Evolutionary conservation across 345 rosid species (phyloP).

Genomic region (Adansonia digitata): DNA sequence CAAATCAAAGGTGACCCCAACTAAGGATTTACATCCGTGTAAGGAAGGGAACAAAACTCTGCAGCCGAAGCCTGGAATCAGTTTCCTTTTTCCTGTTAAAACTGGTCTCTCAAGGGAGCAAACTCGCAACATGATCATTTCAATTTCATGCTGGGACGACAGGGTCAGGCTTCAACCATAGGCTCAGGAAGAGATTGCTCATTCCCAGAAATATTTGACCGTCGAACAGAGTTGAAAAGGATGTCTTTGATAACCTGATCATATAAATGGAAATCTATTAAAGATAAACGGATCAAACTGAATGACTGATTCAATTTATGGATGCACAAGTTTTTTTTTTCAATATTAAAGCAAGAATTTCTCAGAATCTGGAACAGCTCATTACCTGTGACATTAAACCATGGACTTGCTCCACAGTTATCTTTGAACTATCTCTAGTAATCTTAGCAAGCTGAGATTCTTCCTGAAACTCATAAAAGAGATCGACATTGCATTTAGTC

Average conservation of each 20-base stretch:
- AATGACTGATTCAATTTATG: not conserved
- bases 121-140: not conserved
- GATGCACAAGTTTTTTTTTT: not conserved
- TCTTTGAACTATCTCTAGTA: slow-evolving; percentile 91
- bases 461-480: slow-evolving; percentile 49
- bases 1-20: not conserved
- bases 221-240: slow-evolving; percentile 80
- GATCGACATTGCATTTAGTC: not conserved
- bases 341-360: not conserved
- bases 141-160: not conserved
- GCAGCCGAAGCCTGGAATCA: slow-evolving; percentile 5
- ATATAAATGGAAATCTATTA: not conserved
- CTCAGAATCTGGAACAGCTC: not conserved
- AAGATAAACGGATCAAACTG: not conserved
- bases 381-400: slow-evolving; percentile 97
- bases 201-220: slow-evolving; percentile 38
- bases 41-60: slow-evolving; percentile 9
- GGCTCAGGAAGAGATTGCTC: slow-evolving; percentile 79
- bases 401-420: slow-evolving; percentile 95
- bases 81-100: not conserved
- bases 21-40: slow-evolving; percentile 25
- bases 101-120: not conserved
- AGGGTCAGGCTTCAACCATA: slow-evolving; percentile 82
- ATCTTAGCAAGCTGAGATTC: slow-evolving; percentile 93
- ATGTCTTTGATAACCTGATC: slow-evolving; percentile 88